Conservation (phyloP, 371 early-diverging fungal species). For the Conidiobolus incongruus region DNA sequence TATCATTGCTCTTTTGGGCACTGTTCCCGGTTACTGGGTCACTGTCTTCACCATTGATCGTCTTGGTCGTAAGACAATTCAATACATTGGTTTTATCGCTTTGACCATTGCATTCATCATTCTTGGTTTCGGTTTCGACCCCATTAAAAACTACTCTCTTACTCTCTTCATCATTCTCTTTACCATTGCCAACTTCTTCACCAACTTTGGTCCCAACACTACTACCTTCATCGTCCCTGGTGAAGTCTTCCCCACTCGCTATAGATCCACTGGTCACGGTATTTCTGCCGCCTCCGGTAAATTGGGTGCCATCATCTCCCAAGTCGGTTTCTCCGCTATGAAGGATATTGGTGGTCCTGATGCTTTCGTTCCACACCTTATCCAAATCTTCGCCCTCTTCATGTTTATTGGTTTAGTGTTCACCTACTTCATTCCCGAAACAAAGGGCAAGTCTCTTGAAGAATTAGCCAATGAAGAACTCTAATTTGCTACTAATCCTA, state of each 20-base stretch:
- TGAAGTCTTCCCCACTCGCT: conserved; percentile 79
- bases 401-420: conserved; percentile 43
- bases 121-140: conserved; percentile 26
- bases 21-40: conserved; percentile 42
- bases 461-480: conserved; percentile 11
- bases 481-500: too few relatives aligned
- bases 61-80: conserved; percentile 50
- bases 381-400: conserved; percentile 48
- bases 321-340: conserved; percentile 19
- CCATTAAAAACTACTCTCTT: conserved; percentile 22
- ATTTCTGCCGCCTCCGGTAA: conserved; percentile 76
- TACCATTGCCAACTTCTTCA: conserved; percentile 51
- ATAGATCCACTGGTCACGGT: conserved; percentile 69
- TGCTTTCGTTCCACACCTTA: too few relatives aligned
- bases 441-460: conserved; percentile 40
- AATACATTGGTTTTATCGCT: conserved; percentile 41
- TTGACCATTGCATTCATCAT: conserved; percentile 39
- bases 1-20: conserved; percentile 30
- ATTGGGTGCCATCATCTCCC: conserved; percentile 50
- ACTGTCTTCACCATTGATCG: conserved; percentile 46
- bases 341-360: conserved; percentile 26
- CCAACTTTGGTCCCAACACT: conserved; percentile 79
- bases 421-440: conserved; percentile 46
- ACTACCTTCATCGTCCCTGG: conserved; percentile 79
- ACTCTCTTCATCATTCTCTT: conserved; percentile 46